These are phyloP conservation scores for Lanmaoa rubissima DNA, from an alignment of 768 basidiomycete genomes.

Conservation along the genomic window DNA sequence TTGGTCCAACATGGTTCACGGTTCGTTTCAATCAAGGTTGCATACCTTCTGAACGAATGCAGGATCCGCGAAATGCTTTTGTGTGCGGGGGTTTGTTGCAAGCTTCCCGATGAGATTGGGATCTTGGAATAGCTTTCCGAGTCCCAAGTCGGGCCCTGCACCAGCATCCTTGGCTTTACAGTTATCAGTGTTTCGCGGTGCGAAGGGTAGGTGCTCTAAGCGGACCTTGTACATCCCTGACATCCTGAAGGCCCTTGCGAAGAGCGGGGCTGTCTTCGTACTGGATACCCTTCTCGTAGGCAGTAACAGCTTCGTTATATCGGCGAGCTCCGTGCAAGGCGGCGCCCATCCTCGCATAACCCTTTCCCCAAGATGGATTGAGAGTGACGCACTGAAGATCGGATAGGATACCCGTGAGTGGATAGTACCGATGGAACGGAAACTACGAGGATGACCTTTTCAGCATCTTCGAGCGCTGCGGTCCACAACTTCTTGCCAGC, in stretches of 20 bases:
- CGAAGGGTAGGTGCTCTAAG: not conserved
- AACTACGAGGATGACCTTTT: constrained; percentile 56
- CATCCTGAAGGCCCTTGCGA: constrained; percentile 86
- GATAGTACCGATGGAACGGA: not conserved
- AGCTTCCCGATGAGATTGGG: constrained; percentile 83
- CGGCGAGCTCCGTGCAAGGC: constrained; percentile 80
- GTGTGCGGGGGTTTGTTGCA: constrained; percentile 82
- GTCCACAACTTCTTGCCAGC: constrained; percentile 80
- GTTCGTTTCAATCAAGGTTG: not conserved
- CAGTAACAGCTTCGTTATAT: constrained; percentile 81
- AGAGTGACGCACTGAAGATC: constrained; percentile 66
- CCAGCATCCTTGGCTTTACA: constrained; percentile 35
- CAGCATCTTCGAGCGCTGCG: constrained; percentile 82
- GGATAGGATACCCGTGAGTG: not conserved
- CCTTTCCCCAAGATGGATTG: constrained; percentile 84
- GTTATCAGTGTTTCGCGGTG: constrained; percentile 1
- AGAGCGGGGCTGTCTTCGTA: constrained; percentile 80
- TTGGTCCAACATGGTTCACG: not conserved
- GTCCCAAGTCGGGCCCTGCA: constrained; percentile 49
- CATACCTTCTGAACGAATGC: constrained; percentile 69
- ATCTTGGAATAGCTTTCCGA: constrained; percentile 80
- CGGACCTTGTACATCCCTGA: constrained; percentile 78
- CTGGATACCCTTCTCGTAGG: constrained; percentile 80
- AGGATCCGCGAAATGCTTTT: constrained; percentile 80
- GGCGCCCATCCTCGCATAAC: constrained; percentile 89